Percentiles rank a stretch among this genome's conserved stretches.
Conservation (phyloP, 371 early-diverging fungal genomes). For the Mortierella sp. region DNA sequence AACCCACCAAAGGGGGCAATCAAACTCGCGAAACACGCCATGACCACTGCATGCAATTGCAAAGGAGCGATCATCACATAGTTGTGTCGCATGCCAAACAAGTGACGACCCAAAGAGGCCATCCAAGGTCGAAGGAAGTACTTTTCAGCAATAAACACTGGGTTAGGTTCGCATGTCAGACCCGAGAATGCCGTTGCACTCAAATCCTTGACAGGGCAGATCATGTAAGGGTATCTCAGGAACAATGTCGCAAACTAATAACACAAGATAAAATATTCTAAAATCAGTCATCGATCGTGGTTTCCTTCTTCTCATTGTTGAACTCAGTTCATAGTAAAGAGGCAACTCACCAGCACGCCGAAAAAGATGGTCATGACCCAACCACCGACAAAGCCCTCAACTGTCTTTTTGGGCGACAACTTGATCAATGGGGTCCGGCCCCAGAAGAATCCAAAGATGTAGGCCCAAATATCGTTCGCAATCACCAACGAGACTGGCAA, state of each 20-base stretch:
- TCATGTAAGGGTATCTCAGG: slow-evolving; percentile 76
- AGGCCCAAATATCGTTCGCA: slow-evolving; percentile 97
- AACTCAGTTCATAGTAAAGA: neutral
- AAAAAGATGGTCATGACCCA: slow-evolving; percentile 84
- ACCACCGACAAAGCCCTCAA: slow-evolving; percentile 97
- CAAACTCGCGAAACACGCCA: slow-evolving; percentile 92
- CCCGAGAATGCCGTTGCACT: slow-evolving; percentile 57
- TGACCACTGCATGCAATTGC: slow-evolving; percentile 85
- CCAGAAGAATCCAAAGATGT: slow-evolving; percentile 91
- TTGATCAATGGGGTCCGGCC: slow-evolving; percentile 92
- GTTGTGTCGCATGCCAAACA: slow-evolving; percentile 4
- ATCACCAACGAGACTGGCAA: slow-evolving; percentile 92
- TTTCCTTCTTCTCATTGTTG: too few relatives aligned
- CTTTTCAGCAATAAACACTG: slow-evolving; percentile 65
- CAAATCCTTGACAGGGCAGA: slow-evolving; percentile 80
- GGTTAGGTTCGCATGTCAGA: slow-evolving; percentile 65
- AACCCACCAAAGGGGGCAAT: slow-evolving; percentile 99
- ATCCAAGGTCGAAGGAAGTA: slow-evolving; percentile 57
- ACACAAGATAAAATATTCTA: neutral
- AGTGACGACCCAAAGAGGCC: slow-evolving; percentile 42
- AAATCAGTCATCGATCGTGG: neutral
- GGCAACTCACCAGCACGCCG: slow-evolving; percentile 66
- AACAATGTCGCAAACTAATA: slow-evolving; percentile 55
- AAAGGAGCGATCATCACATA: slow-evolving; percentile 72
- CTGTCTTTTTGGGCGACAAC: slow-evolving; percentile 98